Evolutionary conservation across 805 yeast genomes (phyloP), one percentile per base, ranked within the genome.

Genomic region (Maudiozyma pseudohumilis): DNA sequence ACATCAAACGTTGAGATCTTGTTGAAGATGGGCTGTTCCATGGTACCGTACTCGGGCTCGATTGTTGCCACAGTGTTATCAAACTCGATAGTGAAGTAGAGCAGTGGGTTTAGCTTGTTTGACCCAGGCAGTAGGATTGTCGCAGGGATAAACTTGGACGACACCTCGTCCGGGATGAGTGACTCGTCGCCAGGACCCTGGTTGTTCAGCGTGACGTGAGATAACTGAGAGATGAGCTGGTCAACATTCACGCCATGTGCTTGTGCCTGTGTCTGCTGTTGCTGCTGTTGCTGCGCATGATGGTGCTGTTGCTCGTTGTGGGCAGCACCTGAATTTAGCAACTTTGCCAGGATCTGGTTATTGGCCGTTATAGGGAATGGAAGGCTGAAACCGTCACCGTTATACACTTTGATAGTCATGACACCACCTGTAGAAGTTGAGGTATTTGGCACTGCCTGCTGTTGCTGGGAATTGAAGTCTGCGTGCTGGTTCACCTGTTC

Each of bases 1-100:
- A 88, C 94, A 69, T 92, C 99, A 53, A 92, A 92, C 3, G 88
- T 77, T 12, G 94, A 82, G 9, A 86, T 86, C 49, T 83, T 83
- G 59, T 87, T 92, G 76, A 94, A 92, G 13, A 74, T 74, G 1
- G 96, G 89, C 40, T 70, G 66, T 30, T 74, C 72, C 42, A 86
- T 75, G 0, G 94, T 75, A 28, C 95, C 96, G 37, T 82, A 75
- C 21, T 78, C 75, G 2, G 97, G 92, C 48, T 87, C 94, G 35
- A 89, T 77, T 12, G 87, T 72, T 45, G 92, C 80, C 47, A 88
- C 92, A 35, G 89, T 86, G 61, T 92, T 92, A 62, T 92, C 99
- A 56, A 87, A 89, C 61, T 92, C 99, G 32, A 92, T 69, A 2
- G 95, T 86, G 52, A 88, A 72, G 59, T 84, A 85, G 27, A 92